These are phyloP conservation scores for Leccinum arenicola DNA, from an alignment of 768 basidiomycete genomes.

Conservation along the genomic window DNA sequence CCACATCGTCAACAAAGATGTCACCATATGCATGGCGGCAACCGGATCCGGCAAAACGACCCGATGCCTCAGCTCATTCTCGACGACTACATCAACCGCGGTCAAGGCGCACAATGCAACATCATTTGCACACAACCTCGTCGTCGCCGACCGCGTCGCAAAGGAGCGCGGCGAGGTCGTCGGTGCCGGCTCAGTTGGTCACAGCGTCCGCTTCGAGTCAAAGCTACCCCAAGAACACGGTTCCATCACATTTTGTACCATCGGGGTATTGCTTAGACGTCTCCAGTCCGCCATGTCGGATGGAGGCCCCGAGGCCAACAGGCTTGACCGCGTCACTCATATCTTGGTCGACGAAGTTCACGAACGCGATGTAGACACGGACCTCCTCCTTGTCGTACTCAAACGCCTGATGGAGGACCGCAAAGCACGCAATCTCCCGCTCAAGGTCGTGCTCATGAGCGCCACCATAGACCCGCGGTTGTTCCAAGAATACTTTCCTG, in stretches of 20 bases:
- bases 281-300: conserved; percentile 72
- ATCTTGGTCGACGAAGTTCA: conserved; percentile 95
- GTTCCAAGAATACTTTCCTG: conserved; percentile 85
- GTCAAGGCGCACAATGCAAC: conserved; percentile 83
- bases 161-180: conserved; percentile 77
- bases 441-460: conserved; percentile 93
- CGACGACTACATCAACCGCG: conserved; percentile 74
- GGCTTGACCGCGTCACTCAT: conserved; percentile 80
- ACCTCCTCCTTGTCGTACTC: conserved; percentile 83
- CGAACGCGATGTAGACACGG: conserved; percentile 92
- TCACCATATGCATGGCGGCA: conserved; percentile 85
- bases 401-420: conserved; percentile 79
- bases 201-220: conserved; percentile 88
- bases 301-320: conserved; percentile 31
- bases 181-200: conserved; percentile 73
- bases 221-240: conserved; percentile 78
- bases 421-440: conserved; percentile 60
- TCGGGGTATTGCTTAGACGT: conserved; percentile 83
- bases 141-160: conserved; percentile 87
- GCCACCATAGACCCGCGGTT: conserved; percentile 91
- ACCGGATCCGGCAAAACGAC: conserved; percentile 95
- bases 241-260: conserved; percentile 89
- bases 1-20: conserved; percentile 73
- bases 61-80: conserved; percentile 88
- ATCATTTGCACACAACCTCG: conserved; percentile 93